phyloP scores from a whole-genome alignment of 345 rosid genomes.

The Pistacia atlantica region DNA sequence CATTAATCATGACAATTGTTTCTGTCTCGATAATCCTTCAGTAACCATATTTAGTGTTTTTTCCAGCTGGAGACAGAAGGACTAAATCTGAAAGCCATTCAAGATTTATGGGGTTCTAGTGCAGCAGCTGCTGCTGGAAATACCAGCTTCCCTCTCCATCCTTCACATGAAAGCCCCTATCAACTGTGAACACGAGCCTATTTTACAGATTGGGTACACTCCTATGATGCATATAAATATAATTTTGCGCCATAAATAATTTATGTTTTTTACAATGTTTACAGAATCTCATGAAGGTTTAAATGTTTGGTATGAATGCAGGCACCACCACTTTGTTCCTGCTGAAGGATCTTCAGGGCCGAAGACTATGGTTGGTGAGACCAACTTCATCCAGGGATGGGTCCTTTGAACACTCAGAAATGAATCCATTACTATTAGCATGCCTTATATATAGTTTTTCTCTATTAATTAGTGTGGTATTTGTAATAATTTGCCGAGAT shows the following conservation, averaged over 20 bases:
- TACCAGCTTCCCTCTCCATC: slow-evolving; percentile 47
- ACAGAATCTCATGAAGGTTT: no score
- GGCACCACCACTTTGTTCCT: slow-evolving; percentile 61
- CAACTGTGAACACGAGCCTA: slow-evolving; percentile 65
- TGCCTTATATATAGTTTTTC: neutral
- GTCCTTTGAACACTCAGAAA: slow-evolving; percentile 40
- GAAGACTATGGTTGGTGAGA: slow-evolving; percentile 54
- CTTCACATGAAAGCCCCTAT: slow-evolving; percentile 45
- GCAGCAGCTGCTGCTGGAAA: slow-evolving; percentile 47
- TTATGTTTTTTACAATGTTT: no score
- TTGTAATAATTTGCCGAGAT: neutral
- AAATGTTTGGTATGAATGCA: slow-evolving; percentile 17
- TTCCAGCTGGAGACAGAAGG: slow-evolving; percentile 75
- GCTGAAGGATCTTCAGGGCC: slow-evolving; percentile 65
- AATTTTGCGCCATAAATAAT: neutral
- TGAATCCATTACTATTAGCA: neutral
- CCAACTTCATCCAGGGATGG: slow-evolving; percentile 87
- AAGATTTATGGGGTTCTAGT: slow-evolving; percentile 56
- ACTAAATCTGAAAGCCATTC: slow-evolving; percentile 48
- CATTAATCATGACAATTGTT: neutral
- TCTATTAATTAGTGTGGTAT: neutral
- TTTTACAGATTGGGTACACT: slow-evolving; percentile 73
- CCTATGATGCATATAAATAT: neutral
- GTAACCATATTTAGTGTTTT: slow-evolving; percentile 4
- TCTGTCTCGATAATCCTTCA: neutral